Evolutionary conservation across 768 basidiomycete genomes (phyloP), one percentile per base, ranked within the genome.

Genomic region (Calocybe gangraenosa): DNA sequence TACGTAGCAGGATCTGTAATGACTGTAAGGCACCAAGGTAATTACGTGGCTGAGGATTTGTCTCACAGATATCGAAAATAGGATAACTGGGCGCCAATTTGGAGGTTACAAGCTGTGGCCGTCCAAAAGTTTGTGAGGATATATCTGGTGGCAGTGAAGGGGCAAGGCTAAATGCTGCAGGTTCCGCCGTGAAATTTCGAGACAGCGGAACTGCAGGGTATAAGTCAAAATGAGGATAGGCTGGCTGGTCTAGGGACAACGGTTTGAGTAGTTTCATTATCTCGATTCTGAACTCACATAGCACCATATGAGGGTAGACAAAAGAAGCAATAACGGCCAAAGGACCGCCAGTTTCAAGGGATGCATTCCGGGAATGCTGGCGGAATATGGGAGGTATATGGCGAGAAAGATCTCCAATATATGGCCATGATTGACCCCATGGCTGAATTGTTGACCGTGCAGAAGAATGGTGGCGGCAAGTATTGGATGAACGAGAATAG

Each of bases 361-460:
- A 14, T 5, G 34, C n/a, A 7, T 14, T 35, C 7, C n/a, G 13
- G 7, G 14, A 7, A 14, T 4, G 14, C 34, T 4, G 6, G 34
- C 7, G 34, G 34, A n/a, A 18, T 35, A 14, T 6, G 7, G 34
- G 17, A 18, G 14, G 34, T 7, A 35, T 7, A 18, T 35, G 22
- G 34, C 37, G n/a, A 17, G 22, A 32, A 36, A 42, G 17, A 31
- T 40, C 19, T 14, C 22, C 28, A 19, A 31, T 44, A 46, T 65
- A 67, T 1, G 70, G 68, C 65, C 66, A 70, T 35, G 65, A 60
- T 48, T 63, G 56, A 7, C 41, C 30, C 65, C 64, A 69, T 14
- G 54, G 59, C 10, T 36, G 36, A 28, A 45, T 18, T 37, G 37
- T 5, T 25, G 25, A 40, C 39, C 34, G 34, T n/a, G 22, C 2